These are phyloP conservation scores for Trichoderma gracile DNA, from an alignment of 2,329 filamentous ascomycete species.

Conservation along the genomic window DNA sequence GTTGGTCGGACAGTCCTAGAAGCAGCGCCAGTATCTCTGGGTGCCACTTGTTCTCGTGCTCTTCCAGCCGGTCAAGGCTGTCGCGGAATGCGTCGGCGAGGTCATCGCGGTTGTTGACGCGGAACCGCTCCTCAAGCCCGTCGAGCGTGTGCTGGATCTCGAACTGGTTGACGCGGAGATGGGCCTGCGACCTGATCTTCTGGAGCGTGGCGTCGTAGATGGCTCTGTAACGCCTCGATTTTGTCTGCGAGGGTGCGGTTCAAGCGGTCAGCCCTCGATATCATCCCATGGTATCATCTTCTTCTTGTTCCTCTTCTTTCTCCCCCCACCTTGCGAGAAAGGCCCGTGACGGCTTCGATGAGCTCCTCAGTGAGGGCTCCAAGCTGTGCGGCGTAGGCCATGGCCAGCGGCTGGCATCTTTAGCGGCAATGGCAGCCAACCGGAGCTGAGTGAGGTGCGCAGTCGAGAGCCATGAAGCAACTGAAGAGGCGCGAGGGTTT, in stretches of 20 bases:
- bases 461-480: background rate
- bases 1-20: constrained; percentile 78
- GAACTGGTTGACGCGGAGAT: constrained; percentile 73
- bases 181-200: constrained; percentile 55
- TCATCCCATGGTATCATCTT: background rate
- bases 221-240: constrained; percentile 43
- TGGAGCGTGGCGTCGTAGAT: constrained; percentile 53
- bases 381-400: constrained; percentile 71
- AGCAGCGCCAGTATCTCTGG: constrained; percentile 80
- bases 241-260: constrained; percentile 28
- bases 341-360: constrained; percentile 62
- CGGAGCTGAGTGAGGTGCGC: background rate
- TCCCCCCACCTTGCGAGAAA: constrained; percentile 51
- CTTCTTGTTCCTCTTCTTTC: constrained; percentile 29
- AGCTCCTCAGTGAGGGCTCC: constrained; percentile 69
- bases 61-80: constrained; percentile 60
- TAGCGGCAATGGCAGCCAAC: constrained; percentile 8
- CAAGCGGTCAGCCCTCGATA: constrained; percentile 22
- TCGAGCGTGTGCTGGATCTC: constrained; percentile 64
- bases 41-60: constrained; percentile 60
- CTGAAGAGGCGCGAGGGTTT: background rate
- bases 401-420: constrained; percentile 40
- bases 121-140: constrained; percentile 83
- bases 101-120: constrained; percentile 74
- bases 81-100: constrained; percentile 70